phyloP scores from a whole-genome alignment of 257 asterid species.

The Nicotiana attenuata region DNA sequence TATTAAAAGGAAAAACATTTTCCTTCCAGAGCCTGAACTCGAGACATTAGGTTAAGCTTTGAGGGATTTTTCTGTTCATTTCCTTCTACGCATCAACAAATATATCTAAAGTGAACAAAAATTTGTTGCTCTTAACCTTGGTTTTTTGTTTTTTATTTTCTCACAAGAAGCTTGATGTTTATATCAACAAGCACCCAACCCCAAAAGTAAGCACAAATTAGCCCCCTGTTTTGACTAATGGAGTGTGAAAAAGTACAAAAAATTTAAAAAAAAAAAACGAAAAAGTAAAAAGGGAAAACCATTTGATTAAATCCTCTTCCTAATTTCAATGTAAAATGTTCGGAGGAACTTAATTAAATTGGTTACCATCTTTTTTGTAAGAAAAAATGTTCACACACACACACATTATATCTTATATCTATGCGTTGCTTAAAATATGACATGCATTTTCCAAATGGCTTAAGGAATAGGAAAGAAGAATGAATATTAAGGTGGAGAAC shows the following conservation, averaged over 20 bases:
- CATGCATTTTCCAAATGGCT: not conserved
- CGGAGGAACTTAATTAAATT: not conserved
- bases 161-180: not conserved
- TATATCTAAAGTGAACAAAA: not conserved
- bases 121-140: not conserved
- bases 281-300: not conserved
- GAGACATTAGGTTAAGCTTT: too few species aligned
- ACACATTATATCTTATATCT: not conserved
- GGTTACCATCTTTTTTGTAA: not conserved
- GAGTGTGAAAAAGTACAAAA: not conserved
- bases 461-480: not conserved
- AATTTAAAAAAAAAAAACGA: too few species aligned
- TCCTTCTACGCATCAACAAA: too few species aligned
- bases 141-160: not conserved
- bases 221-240: not conserved
- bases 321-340: not conserved
- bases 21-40: fast-evolving
- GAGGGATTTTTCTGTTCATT: too few species aligned
- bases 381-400: not conserved
- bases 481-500: not conserved
- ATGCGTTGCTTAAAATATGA: not conserved
- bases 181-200: not conserved
- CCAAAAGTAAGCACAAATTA: not conserved
- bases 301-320: not conserved
- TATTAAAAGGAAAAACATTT: too few species aligned